These are phyloP conservation scores for Coniochaeta sp. DNA, from an alignment of 2,329 filamentous ascomycete genomes.

Conservation along the genomic window DNA sequence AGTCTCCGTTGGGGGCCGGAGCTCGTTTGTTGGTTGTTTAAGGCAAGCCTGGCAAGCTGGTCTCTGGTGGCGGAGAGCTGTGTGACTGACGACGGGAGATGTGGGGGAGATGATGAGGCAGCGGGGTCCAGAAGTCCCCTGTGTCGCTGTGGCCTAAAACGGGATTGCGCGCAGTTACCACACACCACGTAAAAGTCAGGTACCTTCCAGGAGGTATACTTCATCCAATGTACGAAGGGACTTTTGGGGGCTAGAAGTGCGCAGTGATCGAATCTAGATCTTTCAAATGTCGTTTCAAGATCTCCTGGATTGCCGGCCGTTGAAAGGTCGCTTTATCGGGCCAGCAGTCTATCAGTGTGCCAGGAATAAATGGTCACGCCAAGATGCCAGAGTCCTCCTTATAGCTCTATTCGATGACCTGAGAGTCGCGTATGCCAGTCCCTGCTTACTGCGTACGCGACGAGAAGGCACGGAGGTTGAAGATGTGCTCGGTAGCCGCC, in stretches of 20 bases:
- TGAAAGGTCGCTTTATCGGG: too few species aligned
- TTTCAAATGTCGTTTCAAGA: neutral
- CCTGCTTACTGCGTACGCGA: neutral
- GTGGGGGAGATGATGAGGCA: neutral
- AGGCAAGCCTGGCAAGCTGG: neutral
- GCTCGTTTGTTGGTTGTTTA: neutral
- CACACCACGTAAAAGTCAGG: too few species aligned
- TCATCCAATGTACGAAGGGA: neutral
- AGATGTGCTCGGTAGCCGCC: neutral
- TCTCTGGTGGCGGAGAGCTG: neutral
- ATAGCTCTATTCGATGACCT: neutral
- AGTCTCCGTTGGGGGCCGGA: neutral
- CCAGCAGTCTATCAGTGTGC: too few species aligned
- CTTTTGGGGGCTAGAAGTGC: neutral
- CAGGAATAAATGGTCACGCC: neutral
- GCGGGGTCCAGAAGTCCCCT: neutral
- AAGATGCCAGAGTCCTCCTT: neutral
- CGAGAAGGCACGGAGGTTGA: neutral
- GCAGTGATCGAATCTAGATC: neutral
- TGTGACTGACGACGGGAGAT: neutral
- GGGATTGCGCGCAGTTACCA: neutral
- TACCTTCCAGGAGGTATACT: neutral
- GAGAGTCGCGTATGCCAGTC: neutral
- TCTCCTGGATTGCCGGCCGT: too few species aligned
- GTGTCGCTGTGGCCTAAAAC: neutral